Conservation (phyloP, 1,139 yeast genomes). For the Pichia sp. region DNA sequence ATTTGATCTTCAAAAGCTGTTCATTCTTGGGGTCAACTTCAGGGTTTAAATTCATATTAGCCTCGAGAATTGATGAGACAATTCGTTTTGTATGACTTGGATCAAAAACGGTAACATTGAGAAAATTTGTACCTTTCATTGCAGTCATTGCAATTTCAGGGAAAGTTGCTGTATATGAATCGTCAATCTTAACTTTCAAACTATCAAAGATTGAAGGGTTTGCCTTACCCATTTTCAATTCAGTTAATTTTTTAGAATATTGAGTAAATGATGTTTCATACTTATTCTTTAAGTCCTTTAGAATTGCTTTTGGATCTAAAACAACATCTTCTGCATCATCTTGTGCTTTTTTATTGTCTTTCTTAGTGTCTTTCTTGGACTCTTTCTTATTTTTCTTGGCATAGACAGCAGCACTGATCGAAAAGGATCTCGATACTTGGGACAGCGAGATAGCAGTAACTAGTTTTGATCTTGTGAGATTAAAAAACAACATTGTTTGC, state of each 20-base stretch:
- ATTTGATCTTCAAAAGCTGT: conserved; percentile 64
- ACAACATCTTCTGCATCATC: conserved; percentile 20
- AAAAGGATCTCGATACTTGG: background rate
- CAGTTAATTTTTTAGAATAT: conserved; percentile 52
- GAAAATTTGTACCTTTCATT: conserved; percentile 49
- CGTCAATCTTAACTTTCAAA: conserved; percentile 45
- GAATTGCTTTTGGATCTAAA: conserved; percentile 29
- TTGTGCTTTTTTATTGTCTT: conserved; percentile 6
- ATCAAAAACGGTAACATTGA: conserved; percentile 75
- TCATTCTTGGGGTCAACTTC: conserved; percentile 65
- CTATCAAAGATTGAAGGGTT: conserved; percentile 62
- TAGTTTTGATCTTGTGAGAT: background rate
- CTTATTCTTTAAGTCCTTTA: conserved; percentile 38
- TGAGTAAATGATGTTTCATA: conserved; percentile 45
- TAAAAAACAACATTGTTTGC: background rate
- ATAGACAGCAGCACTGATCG: background rate
- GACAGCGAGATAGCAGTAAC: background rate
- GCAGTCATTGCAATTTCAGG: conserved; percentile 70
- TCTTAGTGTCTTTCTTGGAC: conserved; percentile 8
- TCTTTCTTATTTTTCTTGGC: conserved; percentile 16
- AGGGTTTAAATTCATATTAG: conserved; percentile 72
- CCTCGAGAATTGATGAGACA: conserved; percentile 60
- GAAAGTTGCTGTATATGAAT: conserved; percentile 41
- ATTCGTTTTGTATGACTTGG: conserved; percentile 65
- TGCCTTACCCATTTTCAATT: conserved; percentile 60